phyloP scores from a whole-genome alignment of 2,329 filamentous ascomycete species.

The Sphaerulina vaccinii region DNA sequence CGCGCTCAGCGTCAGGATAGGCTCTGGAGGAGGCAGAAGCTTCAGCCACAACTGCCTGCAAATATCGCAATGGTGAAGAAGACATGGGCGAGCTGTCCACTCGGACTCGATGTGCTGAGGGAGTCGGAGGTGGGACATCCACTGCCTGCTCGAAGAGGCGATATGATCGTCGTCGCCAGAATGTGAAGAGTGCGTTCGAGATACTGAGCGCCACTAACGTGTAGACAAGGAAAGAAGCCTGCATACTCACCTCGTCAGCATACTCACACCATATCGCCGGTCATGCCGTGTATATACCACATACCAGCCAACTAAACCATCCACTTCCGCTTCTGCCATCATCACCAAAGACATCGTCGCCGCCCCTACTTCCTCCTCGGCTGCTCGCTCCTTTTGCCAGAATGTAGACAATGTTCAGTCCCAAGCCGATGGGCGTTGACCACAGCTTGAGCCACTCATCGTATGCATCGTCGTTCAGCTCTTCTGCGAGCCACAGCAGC shows the following conservation, averaged over 20 bases:
- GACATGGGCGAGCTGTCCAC: conserved; percentile 79
- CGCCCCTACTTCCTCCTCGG: conserved; percentile 38
- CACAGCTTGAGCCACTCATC: conserved; percentile 73
- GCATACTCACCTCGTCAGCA: conserved; percentile 11
- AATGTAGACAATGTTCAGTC: conserved; percentile 75
- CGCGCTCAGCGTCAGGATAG: conserved; percentile 75
- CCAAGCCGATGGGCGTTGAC: conserved; percentile 72
- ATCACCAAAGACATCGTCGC: conserved; percentile 78
- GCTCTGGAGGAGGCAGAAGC: conserved; percentile 77
- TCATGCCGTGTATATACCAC: conserved; percentile 23
- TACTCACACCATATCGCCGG: not conserved
- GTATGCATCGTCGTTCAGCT: conserved; percentile 88
- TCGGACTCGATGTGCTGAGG: conserved; percentile 82
- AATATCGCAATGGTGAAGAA: conserved; percentile 73
- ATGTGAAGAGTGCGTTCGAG: conserved; percentile 77
- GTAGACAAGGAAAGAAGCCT: conserved; percentile 65
- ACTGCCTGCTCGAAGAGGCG: conserved; percentile 86
- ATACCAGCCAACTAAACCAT: conserved; percentile 67
- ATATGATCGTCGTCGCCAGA: conserved; percentile 79
- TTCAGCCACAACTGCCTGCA: conserved; percentile 65
- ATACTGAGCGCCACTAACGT: conserved; percentile 65
- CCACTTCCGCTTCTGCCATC: conserved; percentile 51
- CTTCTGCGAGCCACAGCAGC: conserved; percentile 85
- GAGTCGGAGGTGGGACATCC: conserved; percentile 71
- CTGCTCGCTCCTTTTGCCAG: conserved; percentile 66